Evolutionary conservation across 331 rosid species (phyloP), one percentile per base, ranked within the genome.

Genomic region (Phaseolus coccineus): DNA sequence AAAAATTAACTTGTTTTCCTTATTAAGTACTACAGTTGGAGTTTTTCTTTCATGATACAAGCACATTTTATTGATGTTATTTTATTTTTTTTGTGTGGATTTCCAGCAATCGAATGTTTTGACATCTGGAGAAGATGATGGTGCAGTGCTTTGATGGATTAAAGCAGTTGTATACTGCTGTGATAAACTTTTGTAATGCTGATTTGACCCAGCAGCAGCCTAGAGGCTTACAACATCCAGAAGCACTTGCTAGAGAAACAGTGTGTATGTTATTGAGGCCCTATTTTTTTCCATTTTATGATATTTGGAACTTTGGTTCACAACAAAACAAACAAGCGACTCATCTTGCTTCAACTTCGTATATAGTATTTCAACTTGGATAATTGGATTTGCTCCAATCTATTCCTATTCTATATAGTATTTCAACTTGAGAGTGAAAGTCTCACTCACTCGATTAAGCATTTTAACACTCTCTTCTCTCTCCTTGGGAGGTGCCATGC

Each of bases 61-160:
- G 25, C 12, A 11, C 35, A 40, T 39, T 37, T 78, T 7, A 44
- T 13, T 28, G 28, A 15, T 35, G 12, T 48, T 25, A 51, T 5
- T n/a, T 35, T 35, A 4, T 35, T 27, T 44, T 57, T 30, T 48
- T 19, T 66, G 77, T 28, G 24, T 24, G 14, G 73, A 13, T 3
- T 80, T 44, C 61, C 85, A 81, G 91, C 74, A 65, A 83, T 80
- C 81, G 68, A 80, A 69, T 77, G 84, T 82, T 85, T 77, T 85
- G 85, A 82, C 35, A 31, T 63, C 74, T 12, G 31, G 69, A 44
- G 65, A 71, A 76, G 24, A 79, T 14, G 35, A 88, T 88, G 89
- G 69, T 73, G 77, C 65, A n/a, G 69, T 88, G 86, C 87, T 73
- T 83, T 68, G 85, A 88, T 35, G 86, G 82, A 63, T 53, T 88